Evolutionary conservation across 2,329 filamentous ascomycete species (phyloP), one percentile per base, ranked within the genome.

Genomic region (Neofusicoccum sp.): DNA sequence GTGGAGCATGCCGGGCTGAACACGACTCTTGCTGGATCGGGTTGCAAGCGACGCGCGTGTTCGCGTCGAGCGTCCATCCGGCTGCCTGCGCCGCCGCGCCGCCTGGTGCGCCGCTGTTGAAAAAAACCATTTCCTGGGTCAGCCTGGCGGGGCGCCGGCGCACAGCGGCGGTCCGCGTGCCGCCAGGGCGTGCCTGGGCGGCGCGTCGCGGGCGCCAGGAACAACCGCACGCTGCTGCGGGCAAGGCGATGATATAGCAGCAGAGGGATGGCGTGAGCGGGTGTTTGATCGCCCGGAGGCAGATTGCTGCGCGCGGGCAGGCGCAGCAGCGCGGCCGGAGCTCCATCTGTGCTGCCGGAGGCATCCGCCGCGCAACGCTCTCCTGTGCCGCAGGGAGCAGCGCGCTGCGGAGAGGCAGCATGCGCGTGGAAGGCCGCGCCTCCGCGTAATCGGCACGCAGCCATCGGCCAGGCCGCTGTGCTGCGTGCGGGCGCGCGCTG

Each of bases 201-300:
- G 36, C 49, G 49, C 47, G 47, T 51, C 38, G 31, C 47, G 36
- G 47, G 47, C 47, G 47, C 49, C 51, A 56, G 51, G 51, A 43
- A 56, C 51, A 41, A 48, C 30, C 26, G 36, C 26, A 41, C 31
- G 51, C 51, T 56, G 36, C 36, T 56, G 51, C 33, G 51, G 43
- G 43, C 36, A 36, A 56, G 51, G 38, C 51, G 24, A 56, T 56
- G 51, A 33, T 56, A 56, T 43, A 56, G 26, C 36, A 43, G 51
- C 38, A 26, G 36, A 8, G 40, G 33, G 26, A 56, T 56, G 51
- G 51, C 36, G 51, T 56, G 51, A 56, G 51, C 51, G 36, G 57
- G 34, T 54, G 58, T 60, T 60, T 60, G 58, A 60, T 60, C 47
- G 58, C 30, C 58, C 58, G 44, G 58, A 51, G 43, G 34, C 26